These are phyloP conservation scores for Benincasa hispida DNA, from an alignment of 306 rosid genomes.

Conservation along the genomic window DNA sequence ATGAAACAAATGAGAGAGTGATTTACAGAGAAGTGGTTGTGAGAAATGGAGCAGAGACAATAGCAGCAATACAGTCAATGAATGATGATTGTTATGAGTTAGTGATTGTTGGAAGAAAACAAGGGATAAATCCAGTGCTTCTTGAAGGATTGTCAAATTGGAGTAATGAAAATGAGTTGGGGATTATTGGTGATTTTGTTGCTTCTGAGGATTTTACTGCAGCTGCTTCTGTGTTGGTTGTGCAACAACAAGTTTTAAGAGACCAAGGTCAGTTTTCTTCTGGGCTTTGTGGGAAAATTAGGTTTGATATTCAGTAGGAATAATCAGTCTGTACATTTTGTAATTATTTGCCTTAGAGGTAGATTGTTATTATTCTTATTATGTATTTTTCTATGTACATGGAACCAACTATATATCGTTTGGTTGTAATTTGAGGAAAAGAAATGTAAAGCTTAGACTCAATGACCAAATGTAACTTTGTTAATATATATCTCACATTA, in stretches of 20 bases:
- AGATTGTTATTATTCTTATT: too few relatives aligned
- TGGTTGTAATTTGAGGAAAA: too few relatives aligned
- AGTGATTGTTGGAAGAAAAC: slow-evolving; percentile 64
- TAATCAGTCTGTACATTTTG: background rate
- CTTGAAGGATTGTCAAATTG: slow-evolving; percentile 43
- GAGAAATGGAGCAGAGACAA: slow-evolving; percentile 49
- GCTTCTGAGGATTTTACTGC: slow-evolving; percentile 54
- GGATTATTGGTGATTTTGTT: slow-evolving; percentile 59
- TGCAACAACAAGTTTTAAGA: slow-evolving; percentile 63
- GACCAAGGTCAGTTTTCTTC: slow-evolving; percentile 5
- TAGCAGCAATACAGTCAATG: slow-evolving; percentile 35
- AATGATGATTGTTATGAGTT: slow-evolving; percentile 36
- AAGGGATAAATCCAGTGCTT: slow-evolving; percentile 58
- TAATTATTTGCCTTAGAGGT: too few relatives aligned
- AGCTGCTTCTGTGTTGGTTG: slow-evolving; percentile 48
- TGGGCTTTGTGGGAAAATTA: background rate
- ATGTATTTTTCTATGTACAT: too few relatives aligned
- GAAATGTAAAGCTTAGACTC: too few relatives aligned
- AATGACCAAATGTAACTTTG: too few relatives aligned
- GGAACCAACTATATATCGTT: too few relatives aligned
- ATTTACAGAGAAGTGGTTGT: slow-evolving; percentile 54
- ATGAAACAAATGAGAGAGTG: slow-evolving; percentile 44
- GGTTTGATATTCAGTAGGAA: background rate
- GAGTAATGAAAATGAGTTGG: slow-evolving; percentile 54
- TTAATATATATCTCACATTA: too few relatives aligned